Percentiles rank a stretch among this genome's conserved stretches.
Evolutionary conservation across 176 grass and related monocot genomes (phyloP).

Genomic region (Oryza longistaminata): DNA sequence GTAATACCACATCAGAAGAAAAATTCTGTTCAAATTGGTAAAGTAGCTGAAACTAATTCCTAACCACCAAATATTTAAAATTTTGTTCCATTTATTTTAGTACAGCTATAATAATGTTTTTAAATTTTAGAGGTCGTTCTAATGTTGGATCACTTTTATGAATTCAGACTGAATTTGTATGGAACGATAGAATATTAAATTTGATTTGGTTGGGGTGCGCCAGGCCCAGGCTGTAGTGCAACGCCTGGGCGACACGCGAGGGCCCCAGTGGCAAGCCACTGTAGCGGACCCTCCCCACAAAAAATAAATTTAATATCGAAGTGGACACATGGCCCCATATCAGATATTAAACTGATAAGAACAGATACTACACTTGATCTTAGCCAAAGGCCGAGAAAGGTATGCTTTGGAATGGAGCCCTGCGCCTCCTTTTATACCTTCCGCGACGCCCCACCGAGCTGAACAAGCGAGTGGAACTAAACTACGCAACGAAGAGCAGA

Average conservation of each 20-base stretch:
- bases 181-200: too few relatives aligned
- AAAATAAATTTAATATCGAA: conserved; percentile 87
- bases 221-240: conserved; percentile 23
- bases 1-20: too few relatives aligned
- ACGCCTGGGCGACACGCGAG: conserved; percentile 4
- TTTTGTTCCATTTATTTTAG: too few relatives aligned
- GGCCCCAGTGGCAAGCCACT: conserved; percentile 33
- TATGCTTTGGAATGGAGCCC: background rate
- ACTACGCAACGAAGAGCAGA: background rate
- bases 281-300: background rate
- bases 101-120: too few relatives aligned
- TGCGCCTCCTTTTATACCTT: background rate
- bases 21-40: too few relatives aligned
- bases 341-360: conserved; percentile 95
- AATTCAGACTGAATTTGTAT: too few relatives aligned
- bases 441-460: background rate
- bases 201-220: conserved; percentile 34
- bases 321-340: conserved; percentile 48
- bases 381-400: conserved; percentile 86
- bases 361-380: conserved; percentile 90
- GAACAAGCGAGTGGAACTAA: background rate
- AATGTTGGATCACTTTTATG: too few relatives aligned
- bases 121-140: too few relatives aligned
- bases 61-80: too few relatives aligned
- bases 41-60: too few relatives aligned